phyloP scores from a whole-genome alignment of 2,329 filamentous ascomycete species.

The Trichoderma semiorbis region DNA sequence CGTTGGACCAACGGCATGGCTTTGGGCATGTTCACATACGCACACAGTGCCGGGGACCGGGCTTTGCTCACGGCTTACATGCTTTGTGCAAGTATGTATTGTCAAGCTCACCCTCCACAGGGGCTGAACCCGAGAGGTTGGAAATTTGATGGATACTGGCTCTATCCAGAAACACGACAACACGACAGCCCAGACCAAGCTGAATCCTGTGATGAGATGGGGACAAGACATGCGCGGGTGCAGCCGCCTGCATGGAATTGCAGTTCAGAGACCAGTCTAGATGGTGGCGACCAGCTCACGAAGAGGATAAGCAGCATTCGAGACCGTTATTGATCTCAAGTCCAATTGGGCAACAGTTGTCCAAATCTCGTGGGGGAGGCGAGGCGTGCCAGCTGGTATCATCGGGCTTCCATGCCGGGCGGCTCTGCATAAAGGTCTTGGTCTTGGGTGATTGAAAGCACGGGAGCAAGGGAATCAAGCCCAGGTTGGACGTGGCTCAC shows the following conservation, averaged over 20 bases:
- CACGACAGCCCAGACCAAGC: background rate
- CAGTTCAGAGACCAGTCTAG: conserved; percentile 5
- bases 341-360: background rate
- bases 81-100: background rate
- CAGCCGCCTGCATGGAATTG: background rate
- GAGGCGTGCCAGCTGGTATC: background rate
- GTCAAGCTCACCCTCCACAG: background rate
- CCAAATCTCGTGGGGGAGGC: background rate
- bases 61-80: conserved; percentile 4
- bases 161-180: background rate
- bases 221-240: background rate
- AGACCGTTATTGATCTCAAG: background rate
- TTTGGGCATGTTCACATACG: conserved; percentile 1
- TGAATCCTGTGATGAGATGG: background rate
- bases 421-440: background rate
- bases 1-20: conserved; percentile 3
- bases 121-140: conserved; percentile 4
- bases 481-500: conserved; percentile 1
- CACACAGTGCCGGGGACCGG: conserved; percentile 5
- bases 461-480: background rate
- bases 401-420: background rate
- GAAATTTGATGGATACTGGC: conserved; percentile 4
- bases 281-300: background rate
- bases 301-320: background rate
- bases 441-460: background rate